Conservation (phyloP, 2,329 filamentous ascomycete species). For the Penicillium hordei region DNA sequence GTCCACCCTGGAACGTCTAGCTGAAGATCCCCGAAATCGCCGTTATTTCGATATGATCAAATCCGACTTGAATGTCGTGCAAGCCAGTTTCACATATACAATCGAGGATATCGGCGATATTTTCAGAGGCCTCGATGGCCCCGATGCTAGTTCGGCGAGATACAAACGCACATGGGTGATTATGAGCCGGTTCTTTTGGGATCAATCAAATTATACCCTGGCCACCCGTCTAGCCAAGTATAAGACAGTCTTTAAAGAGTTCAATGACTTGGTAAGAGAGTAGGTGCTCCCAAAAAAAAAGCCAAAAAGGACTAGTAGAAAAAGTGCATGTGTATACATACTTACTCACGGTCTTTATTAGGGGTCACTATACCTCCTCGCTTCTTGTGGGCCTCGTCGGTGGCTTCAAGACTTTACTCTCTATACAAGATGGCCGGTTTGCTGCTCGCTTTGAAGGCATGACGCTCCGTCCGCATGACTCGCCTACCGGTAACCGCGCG, state of each 20-base stretch:
- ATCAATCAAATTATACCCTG: conserved; percentile 49
- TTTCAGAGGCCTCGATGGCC: conserved; percentile 43
- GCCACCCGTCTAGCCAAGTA: conserved; percentile 52
- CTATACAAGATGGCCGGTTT: conserved; percentile 32
- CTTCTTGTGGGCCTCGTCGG: conserved; percentile 30
- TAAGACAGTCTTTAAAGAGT: conserved; percentile 49
- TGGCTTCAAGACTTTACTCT: conserved; percentile 29
- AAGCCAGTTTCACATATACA: conserved; percentile 52
- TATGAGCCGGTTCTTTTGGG: conserved; percentile 47
- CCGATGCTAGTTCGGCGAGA: conserved; percentile 28
- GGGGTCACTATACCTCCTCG: conserved; percentile 27
- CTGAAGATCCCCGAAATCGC: conserved; percentile 42
- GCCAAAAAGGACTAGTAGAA: neutral
- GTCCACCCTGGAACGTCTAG: conserved; percentile 48
- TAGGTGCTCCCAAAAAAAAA: conserved; percentile 31
- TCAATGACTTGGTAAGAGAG: conserved; percentile 49
- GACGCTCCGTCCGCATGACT: conserved; percentile 25
- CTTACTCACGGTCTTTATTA: conserved; percentile 17
- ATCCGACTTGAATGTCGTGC: conserved; percentile 51
- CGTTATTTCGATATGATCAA: conserved; percentile 43
- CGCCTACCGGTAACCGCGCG: conserved; percentile 27
- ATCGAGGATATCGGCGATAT: conserved; percentile 52
- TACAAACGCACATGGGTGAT: conserved; percentile 55
- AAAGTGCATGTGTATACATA: conserved; percentile 10
- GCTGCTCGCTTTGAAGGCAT: conserved; percentile 28